Evolutionary conservation across 2,329 filamentous ascomycete species (phyloP), one percentile per base, ranked within the genome.

Genomic region (Epicoccum nigrum): DNA sequence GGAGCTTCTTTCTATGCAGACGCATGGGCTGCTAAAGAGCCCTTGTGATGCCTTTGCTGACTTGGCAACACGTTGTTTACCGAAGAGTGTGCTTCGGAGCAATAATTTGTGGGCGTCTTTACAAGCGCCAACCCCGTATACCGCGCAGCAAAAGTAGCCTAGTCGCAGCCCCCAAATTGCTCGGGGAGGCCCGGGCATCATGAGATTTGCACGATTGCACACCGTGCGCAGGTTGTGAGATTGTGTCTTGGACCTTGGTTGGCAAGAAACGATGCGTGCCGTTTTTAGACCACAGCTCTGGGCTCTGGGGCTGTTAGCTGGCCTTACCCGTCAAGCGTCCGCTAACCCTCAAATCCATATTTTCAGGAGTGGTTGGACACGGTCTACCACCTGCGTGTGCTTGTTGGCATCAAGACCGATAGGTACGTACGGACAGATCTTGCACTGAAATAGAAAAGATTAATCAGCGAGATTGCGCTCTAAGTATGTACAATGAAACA

Each of bases 31-130:
- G 38, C 38, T 43, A 34, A 37, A 38, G 13, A 23, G 45, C 31
- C 28, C 49, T 46, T 17, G 32, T 46, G 38, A 52, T 51, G 15
- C 32, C 13, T 13, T 16, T 12, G 32, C 13, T 38, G 13, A 46
- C 31, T 42, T 51, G 37, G 42, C 42, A 33, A 23, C 11, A 25
- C 49, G 32, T 43, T 37, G 27, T 12, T 30, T 30, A 17, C 19
- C 37, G 38, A 32, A 28, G 25, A 32, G 49, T 46, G 37, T 46
- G 32, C 27, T 33, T 38, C 13, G 2, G n/a, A 33, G 28, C 19
- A 12, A 17, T 27, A 8, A 30, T 41, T 41, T 9, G 30, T 31
- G 4, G 23, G 17, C 17, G 25, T 25, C 28, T 45, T 17, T 16
- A 20, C 23, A 31, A 2, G 23, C 20, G 40, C 47, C 28, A 8